These are phyloP conservation scores for Pythium apleroticum DNA, from an alignment of 352 stramenopile genomes.

Conservation along the genomic window DNA sequence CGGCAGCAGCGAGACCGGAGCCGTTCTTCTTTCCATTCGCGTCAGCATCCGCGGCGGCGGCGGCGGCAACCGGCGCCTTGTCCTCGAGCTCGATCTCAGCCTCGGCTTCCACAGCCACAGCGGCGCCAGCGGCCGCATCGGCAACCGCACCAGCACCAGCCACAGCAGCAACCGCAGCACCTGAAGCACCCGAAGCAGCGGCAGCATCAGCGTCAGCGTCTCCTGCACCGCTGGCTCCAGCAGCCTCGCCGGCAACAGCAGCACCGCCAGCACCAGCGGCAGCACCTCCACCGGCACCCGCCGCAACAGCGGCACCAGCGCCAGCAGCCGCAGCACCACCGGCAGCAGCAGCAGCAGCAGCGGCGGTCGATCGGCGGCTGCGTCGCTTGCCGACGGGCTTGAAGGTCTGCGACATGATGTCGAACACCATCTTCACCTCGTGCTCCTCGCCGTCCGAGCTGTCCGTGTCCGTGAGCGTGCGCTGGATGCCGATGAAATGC, in stretches of 20 bases:
- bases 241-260: neutral
- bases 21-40: neutral
- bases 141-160: neutral
- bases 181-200: neutral
- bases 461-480: constrained; percentile 11
- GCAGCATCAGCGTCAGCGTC: neutral
- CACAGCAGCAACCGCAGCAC: neutral
- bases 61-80: neutral
- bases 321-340: neutral
- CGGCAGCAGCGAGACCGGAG: constrained; percentile 2
- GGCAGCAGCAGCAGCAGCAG: neutral
- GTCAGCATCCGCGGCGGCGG: neutral
- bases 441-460: constrained; percentile 19
- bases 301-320: neutral
- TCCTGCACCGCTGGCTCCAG: neutral
- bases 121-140: neutral
- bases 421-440: constrained; percentile 23
- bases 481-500: constrained; percentile 15
- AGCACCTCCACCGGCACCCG: neutral
- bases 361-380: neutral
- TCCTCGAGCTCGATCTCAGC: constrained; percentile 5
- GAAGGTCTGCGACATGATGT: constrained; percentile 19
- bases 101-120: neutral
- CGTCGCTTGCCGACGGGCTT: constrained; percentile 8
- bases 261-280: neutral